These are phyloP conservation scores for Laetiporus sulphureus DNA, from an alignment of 1,284 basidiomycete genomes.

Conservation along the genomic window DNA sequence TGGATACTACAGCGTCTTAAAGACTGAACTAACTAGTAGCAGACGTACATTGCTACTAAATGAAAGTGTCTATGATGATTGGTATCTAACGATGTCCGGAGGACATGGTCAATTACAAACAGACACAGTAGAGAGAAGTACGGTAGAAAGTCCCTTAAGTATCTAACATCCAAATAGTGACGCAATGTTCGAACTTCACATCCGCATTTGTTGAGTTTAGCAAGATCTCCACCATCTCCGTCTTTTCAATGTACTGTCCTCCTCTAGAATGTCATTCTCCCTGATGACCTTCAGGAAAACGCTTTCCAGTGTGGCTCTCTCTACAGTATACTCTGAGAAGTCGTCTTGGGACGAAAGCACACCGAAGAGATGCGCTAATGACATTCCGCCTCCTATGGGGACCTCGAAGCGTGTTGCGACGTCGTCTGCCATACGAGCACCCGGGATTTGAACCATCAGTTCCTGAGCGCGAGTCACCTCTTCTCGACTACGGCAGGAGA, in stretches of 20 bases:
- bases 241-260: conserved; percentile 33
- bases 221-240: conserved; percentile 20
- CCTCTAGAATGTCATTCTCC: conserved; percentile 54
- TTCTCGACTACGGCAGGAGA: conserved; percentile 57
- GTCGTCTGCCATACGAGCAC: conserved; percentile 63
- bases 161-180: too few relatives aligned
- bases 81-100: too few relatives aligned
- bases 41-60: too few relatives aligned
- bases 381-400: conserved; percentile 39
- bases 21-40: too few relatives aligned
- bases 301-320: conserved; percentile 62
- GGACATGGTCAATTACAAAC: too few relatives aligned
- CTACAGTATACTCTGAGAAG: conserved; percentile 66
- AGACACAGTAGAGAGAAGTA: too few relatives aligned
- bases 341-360: conserved; percentile 43
- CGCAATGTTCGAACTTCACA: too few relatives aligned
- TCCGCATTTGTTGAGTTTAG: too few relatives aligned
- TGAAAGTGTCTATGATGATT: too few relatives aligned
- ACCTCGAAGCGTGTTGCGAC: conserved; percentile 77
- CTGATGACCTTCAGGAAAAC: conserved; percentile 71
- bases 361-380: conserved; percentile 54
- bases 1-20: too few relatives aligned
- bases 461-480: conserved; percentile 48
- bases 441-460: conserved; percentile 59
- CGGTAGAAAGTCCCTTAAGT: too few relatives aligned